phyloP scores from a whole-genome alignment of 441 rosid species.

The Populus hybrid region DNA sequence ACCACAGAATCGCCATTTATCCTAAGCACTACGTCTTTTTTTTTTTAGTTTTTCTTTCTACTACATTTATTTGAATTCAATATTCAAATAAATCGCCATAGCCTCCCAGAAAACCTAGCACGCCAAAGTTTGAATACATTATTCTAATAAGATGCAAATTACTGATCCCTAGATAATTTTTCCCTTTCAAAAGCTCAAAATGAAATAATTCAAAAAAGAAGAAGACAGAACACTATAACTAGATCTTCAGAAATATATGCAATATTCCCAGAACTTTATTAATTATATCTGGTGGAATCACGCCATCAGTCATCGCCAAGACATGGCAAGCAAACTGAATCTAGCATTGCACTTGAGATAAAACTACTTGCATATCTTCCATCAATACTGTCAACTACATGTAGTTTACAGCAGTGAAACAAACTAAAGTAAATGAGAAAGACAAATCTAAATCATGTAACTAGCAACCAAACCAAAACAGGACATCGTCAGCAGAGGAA shows the following conservation, averaged over 20 bases:
- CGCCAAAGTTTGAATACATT: not conserved
- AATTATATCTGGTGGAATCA: not conserved
- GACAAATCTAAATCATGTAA: not conserved
- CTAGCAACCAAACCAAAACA: not conserved
- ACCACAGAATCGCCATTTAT: not conserved
- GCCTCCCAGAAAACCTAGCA: not conserved
- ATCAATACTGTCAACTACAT: not conserved
- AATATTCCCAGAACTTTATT: not conserved
- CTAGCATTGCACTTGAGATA: not conserved
- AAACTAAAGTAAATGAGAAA: not conserved
- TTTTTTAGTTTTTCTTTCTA: not conserved
- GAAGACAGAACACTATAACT: not conserved
- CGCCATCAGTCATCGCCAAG: not conserved
- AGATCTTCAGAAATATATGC: not conserved
- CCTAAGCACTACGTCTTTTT: not conserved
- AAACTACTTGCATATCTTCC: not conserved
- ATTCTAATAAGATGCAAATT: not conserved
- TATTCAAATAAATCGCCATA: not conserved
- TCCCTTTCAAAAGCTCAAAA: not conserved
- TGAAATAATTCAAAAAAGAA: not conserved
- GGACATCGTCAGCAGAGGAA: not conserved
- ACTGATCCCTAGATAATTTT: not conserved
- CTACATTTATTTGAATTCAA: not conserved
- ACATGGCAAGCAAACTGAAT: not conserved
- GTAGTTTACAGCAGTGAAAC: not conserved